Evolutionary conservation across 495 filamentous ascomycete species (phyloP), one percentile per base, ranked within the genome.

Genomic region (Lasiosphaeriaceae sp.): DNA sequence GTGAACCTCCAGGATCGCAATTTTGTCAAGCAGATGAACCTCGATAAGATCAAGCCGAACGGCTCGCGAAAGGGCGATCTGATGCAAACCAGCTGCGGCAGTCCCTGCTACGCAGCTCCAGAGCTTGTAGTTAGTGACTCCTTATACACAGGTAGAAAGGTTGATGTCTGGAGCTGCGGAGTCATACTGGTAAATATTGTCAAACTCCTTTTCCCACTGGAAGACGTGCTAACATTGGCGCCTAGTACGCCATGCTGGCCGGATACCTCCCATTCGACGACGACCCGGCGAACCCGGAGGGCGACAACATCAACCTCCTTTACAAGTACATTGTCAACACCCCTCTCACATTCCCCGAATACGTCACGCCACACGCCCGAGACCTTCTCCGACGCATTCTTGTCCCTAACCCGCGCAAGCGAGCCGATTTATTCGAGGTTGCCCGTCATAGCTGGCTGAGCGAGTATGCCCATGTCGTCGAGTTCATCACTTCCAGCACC

Each of bases 241-340:
- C 41, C 20, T 17, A 98, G 94, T 99, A 97, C 73, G 94, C 94
- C 39, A 99, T 99, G 94, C 80, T 99, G 53, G 94, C 94, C 11
- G 94, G 94, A 29, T 99, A 97, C 71, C 80, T 99, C n/a, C 94
- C 94, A 3, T 99, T 99, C 67, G 94, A 99, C 66, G 94, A 99
- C 65, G 94, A 99, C 65, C 94, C 94, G 58, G 95, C 92, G 39
- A 99, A 99, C 66, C 94, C 94, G 4, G 94, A 99, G 74, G 94
- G 94, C 45, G 94, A 99, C 62, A 99, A 99, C 67, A 99, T 99
- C 77, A 99, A 97, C 71, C 79, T 97, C 5, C 80, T 99, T 50
- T 99, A 99, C 79, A 97, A 96, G 75, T 99, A 99, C 75, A 99
- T 99, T 61, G 92, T 96, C 54, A 96, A 92, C 41, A 97, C 94